phyloP scores from a whole-genome alignment of 805 yeast genomes.

The Saccharomycopsis amapae region DNA sequence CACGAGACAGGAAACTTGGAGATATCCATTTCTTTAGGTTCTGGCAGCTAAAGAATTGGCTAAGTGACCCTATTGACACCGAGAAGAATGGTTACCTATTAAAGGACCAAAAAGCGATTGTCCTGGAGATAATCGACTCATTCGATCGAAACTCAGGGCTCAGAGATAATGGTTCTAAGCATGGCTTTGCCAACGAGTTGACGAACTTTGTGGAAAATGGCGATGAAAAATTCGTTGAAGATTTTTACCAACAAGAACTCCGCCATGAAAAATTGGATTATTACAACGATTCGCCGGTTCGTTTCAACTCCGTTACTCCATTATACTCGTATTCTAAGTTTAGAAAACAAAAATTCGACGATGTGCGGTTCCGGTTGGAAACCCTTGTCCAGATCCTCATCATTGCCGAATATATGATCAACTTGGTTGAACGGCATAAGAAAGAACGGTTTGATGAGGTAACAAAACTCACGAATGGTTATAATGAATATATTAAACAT shows the following conservation, averaged over 20 bases:
- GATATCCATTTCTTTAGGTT: constrained; percentile 3
- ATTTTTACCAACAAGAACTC: constrained; percentile 7
- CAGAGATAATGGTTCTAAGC: neutral
- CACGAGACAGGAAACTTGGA: no score
- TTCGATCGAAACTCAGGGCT: neutral
- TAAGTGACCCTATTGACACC: constrained; percentile 4
- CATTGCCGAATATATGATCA: constrained; percentile 13
- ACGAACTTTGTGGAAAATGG: constrained; percentile 1
- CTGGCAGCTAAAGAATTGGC: constrained; percentile 9
- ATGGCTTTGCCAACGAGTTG: neutral
- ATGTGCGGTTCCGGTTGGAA: constrained; percentile 11
- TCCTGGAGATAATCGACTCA: constrained; percentile 2
- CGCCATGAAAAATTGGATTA: constrained; percentile 7
- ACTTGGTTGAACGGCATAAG: constrained; percentile 8
- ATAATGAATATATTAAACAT: neutral
- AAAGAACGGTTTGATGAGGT: constrained; percentile 2
- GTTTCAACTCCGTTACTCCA: neutral
- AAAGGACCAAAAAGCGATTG: constrained; percentile 4
- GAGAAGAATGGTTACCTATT: constrained; percentile 7
- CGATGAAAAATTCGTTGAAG: constrained; percentile 1
- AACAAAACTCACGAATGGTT: neutral
- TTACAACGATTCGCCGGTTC: neutral
- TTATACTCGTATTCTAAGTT: neutral
- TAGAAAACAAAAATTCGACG: constrained; percentile 6
- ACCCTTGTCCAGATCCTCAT: constrained; percentile 15